Percentiles rank a stretch among this genome's conserved stretches.
These are phyloP conservation scores for Globisporangium polare DNA, from an alignment of 352 stramenopile genomes.

Conservation along the genomic window DNA sequence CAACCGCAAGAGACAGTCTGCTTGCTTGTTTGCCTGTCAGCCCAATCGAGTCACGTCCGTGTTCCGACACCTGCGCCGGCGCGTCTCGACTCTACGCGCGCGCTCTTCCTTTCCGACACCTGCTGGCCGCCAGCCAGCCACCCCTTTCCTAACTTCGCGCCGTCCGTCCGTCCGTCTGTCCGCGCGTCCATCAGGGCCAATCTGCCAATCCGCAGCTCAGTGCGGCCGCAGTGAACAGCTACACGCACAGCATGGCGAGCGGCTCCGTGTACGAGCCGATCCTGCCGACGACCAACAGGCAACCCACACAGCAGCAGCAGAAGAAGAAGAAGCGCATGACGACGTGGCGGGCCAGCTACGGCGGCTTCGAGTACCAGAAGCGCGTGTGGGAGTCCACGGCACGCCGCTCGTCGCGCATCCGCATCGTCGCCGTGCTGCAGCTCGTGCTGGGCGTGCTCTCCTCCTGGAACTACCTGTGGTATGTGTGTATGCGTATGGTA, in stretches of 20 bases:
- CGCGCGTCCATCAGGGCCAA: not conserved
- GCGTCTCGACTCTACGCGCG: constrained; percentile 6
- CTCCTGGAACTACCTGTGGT: constrained; percentile 75
- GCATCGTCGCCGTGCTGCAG: constrained; percentile 56
- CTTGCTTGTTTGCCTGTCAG: not conserved
- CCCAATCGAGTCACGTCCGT: not conserved
- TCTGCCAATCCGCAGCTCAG: not conserved
- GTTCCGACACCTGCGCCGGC: not conserved
- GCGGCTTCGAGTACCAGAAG: constrained; percentile 80
- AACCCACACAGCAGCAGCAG: not conserved
- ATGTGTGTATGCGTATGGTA: constrained; percentile 1
- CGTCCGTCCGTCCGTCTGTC: not conserved
- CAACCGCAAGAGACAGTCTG: not conserved
- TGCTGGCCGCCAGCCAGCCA: constrained; percentile 2
- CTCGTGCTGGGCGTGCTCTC: constrained; percentile 49
- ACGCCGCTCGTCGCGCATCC: constrained; percentile 60
- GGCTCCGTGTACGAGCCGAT: constrained; percentile 12
- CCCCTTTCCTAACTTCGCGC: not conserved
- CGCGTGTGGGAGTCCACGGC: constrained; percentile 60
- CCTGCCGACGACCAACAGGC: constrained; percentile 2
- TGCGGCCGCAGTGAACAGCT: not conserved
- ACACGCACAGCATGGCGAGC: not conserved
- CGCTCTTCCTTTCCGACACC: constrained; percentile 6
- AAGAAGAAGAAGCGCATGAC: not conserved
- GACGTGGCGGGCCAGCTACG: constrained; percentile 28